phyloP scores from a whole-genome alignment of 805 yeast genomes.

The Starmerella potacharoeniae region DNA sequence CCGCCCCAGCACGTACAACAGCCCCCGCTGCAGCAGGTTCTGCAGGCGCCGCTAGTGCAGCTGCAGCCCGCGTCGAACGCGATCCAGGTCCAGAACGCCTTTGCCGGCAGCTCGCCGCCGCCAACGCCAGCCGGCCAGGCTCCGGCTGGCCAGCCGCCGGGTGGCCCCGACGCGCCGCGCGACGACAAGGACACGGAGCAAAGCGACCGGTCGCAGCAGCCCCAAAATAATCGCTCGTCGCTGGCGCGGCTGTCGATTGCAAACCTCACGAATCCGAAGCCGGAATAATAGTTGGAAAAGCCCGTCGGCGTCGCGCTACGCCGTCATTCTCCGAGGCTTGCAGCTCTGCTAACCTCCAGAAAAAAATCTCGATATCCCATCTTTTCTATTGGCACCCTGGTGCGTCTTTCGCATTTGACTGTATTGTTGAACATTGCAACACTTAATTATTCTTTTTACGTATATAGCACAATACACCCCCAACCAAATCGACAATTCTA shows the following conservation, averaged over 20 bases:
- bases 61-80: not conserved
- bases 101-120: not conserved
- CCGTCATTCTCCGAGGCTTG: not conserved
- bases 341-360: not conserved
- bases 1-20: not conserved
- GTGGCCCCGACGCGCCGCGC: not conserved
- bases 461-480: not conserved
- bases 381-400: not conserved
- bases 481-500: not conserved
- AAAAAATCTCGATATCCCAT: not conserved
- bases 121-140: not conserved
- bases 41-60: not conserved
- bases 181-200: not conserved
- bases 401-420: not conserved
- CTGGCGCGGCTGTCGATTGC: slow-evolving; percentile 15
- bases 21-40: slow-evolving; percentile 2
- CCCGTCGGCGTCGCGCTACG: too few species aligned
- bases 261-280: slow-evolving; percentile 9
- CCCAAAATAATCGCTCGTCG: slow-evolving; percentile 1
- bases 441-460: not conserved
- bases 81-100: not conserved
- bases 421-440: not conserved
- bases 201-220: not conserved
- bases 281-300: not conserved
- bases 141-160: not conserved